Base-by-base conservation (phyloP, 805 yeast species). In the Yarrowia porcina region DNA sequence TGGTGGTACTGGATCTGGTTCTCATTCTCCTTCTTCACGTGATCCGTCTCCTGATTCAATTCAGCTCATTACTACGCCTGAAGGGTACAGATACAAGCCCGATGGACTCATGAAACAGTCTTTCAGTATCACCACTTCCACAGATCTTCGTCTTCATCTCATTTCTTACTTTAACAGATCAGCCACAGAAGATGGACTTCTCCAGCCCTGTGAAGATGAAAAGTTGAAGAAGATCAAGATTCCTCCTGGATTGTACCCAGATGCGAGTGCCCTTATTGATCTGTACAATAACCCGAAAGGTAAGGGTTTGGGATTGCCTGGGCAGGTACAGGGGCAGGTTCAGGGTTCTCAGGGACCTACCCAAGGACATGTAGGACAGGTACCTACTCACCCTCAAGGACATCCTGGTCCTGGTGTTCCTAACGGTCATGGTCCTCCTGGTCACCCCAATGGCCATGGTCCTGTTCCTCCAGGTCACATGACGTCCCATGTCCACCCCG, bases 81-180 rank as follows among this genome's bases (percentile, higher is more conserved):
- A 52, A 7, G 75, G 78, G 7, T 77, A 73, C 68, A 66, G 75
- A 17, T 77, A 79, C 69, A 80, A 82, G 67, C 71, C 76, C 2
- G 75, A 81, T 67, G 90, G 91, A 0, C 72, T 87, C 5, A 74
- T 84, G 67, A 87, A 87, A 69, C 89, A 86, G 71, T 81, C 87
- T 30, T 84, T 86, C 67, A 80, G 87, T 3, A 73, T 85, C 38
- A 78, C 82, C 8, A 80, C 86, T 8, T 75, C 78, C 25, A 81
- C 78, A 30, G 80, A 81, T 49, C 80, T 80, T 50, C 84, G 82
- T 64, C 71, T 83, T 25, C 91, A 88, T 67, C 73, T 87, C 62
- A 85, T 88, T 23, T 79, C 87, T 28, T 87, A 87, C 71, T 74
- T 77, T 35, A 71, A 75, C 3, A 66, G 77, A 1, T 64, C 68